A percentile compares a stretch with the other conserved stretches of the same genome.
Conservation (phyloP, 2,329 filamentous ascomycete genomes). For the Drechslerella dactyloides region DNA sequence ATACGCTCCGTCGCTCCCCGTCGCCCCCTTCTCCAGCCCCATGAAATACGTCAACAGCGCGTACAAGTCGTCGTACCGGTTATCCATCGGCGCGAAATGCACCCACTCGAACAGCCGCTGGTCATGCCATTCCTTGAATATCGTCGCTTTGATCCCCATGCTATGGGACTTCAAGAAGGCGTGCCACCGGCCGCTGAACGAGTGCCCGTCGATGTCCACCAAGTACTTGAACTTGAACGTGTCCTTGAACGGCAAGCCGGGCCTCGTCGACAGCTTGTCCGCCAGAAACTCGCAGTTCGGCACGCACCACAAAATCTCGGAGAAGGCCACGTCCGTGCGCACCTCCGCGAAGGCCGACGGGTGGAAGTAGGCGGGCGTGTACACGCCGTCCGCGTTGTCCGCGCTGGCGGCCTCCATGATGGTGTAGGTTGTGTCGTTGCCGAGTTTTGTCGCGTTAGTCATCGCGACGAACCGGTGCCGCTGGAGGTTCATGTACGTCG, state of each 20-base stretch:
- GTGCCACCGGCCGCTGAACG: conserved; percentile 72
- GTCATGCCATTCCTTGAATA: conserved; percentile 84
- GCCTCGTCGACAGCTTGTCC: conserved; percentile 57
- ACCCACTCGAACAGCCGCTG: conserved; percentile 75
- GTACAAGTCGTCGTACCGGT: conserved; percentile 73
- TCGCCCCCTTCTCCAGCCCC: conserved; percentile 31
- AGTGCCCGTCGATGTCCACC: conserved; percentile 78
- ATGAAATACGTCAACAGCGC: conserved; percentile 56
- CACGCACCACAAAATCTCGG: conserved; percentile 62
- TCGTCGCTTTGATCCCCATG: conserved; percentile 76
- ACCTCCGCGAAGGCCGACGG: conserved; percentile 56
- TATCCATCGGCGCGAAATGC: conserved; percentile 82
- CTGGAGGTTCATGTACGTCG: conserved; percentile 75
- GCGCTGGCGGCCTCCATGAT: conserved; percentile 56
- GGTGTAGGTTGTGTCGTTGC: conserved; percentile 60
- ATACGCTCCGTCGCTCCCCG: conserved; percentile 52
- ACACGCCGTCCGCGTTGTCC: conserved; percentile 56
- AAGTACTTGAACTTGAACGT: conserved; percentile 69
- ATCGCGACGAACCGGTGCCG: conserved; percentile 76
- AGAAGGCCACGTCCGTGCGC: conserved; percentile 59
- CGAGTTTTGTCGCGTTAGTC: conserved; percentile 70
- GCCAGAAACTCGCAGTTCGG: conserved; percentile 62
- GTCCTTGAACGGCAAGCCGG: conserved; percentile 58
- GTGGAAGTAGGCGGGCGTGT: conserved; percentile 57
- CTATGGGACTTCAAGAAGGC: conserved; percentile 73